A percentile compares a stretch with the other conserved stretches of the same genome.
Evolutionary conservation across 768 basidiomycete genomes (phyloP).

Genomic region (Serpula lacrymans): DNA sequence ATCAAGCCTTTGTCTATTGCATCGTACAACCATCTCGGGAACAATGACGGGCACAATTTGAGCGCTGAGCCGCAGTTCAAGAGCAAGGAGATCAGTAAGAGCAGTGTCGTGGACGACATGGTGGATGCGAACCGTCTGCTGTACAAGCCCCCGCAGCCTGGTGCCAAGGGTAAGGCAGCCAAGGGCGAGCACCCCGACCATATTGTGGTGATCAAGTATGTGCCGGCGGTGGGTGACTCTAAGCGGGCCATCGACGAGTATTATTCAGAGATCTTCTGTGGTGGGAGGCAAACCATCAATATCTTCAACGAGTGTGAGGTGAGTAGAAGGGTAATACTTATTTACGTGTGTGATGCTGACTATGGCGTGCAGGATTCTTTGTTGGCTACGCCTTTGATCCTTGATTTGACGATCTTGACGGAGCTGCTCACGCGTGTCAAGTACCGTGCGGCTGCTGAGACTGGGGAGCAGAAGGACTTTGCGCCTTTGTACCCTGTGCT

Average conservation of each 20-base stretch:
- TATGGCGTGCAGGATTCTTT: conserved; percentile 69
- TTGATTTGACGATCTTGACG: conserved; percentile 89
- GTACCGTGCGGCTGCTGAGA: conserved; percentile 60
- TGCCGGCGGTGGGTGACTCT: conserved; percentile 94
- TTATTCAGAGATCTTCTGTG: conserved; percentile 97
- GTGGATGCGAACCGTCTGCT: conserved; percentile 86
- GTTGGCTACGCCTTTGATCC: conserved; percentile 91
- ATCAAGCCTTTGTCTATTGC: conserved; percentile 98
- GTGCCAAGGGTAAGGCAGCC: conserved; percentile 49
- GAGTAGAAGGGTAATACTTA: conserved; percentile 14
- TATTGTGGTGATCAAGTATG: conserved; percentile 95
- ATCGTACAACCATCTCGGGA: conserved; percentile 97
- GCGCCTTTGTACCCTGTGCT: conserved; percentile 86
- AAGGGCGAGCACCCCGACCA: conserved; percentile 99
- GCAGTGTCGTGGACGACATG: conserved; percentile 97
- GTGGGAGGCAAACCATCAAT: conserved; percentile 90
- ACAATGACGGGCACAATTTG: conserved; percentile 95
- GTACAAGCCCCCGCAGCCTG: conserved; percentile 75
- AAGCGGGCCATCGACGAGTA: conserved; percentile 99
- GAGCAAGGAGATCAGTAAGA: conserved; percentile 98
- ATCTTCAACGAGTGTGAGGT: conserved; percentile 99
- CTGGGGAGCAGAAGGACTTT: conserved; percentile 55
- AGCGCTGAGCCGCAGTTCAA: conserved; percentile 91
- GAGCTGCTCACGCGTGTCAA: conserved; percentile 92
- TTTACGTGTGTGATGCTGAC: conserved; percentile 7